Evolutionary conservation across 1,284 basidiomycete species (phyloP), one percentile per base, ranked within the genome.

Genomic region (Malassezia slooffiae): DNA sequence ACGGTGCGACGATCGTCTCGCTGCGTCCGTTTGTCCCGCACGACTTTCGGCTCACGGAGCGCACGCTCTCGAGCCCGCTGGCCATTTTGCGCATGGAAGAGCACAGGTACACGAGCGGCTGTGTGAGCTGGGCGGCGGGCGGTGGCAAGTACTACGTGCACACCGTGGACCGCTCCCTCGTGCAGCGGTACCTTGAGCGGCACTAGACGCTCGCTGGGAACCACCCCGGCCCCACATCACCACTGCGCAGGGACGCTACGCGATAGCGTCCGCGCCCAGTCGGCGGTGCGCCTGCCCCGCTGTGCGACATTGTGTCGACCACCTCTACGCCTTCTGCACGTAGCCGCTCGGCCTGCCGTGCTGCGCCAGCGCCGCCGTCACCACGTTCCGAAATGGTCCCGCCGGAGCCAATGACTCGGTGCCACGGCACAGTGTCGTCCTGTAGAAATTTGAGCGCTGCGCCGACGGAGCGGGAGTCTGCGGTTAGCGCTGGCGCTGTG

Each of bases 11-110:
- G 37, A 72, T 78, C 30, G 71, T 78, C 43, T 73, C 72, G 15
- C 60, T 78, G 17, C 75, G 76, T 44, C 75, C 75, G 4, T 77
- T 77, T 52, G 72, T 75, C 16, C 70, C 72, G 3, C 70, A 72
- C 17, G 72, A 73, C 26, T 75, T 75, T 52, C 66, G 74, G 34
- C 63, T 76, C 50, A 75, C 72, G 41, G 74, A 60, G 57, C 61
- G 47, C 68, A 58, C 66, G 27, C 38, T 67, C 12, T 56, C 53
- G 4, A 54, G 50, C 27, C 62, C 64, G 1, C 41, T 58, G 24
- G 66, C 66, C 17, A 68, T 68, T n/a, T 41, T 68, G 32, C 45
- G 56, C 30, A 57, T 64, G 10, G 54, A 45, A 9, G 57, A 67
- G 42, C 50, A 62, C 13, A 24, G 19, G 22, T 66, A 63, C 37